These are phyloP conservation scores for Phylloporus sp. DNA, from an alignment of 768 basidiomycete genomes.

Conservation along the genomic window DNA sequence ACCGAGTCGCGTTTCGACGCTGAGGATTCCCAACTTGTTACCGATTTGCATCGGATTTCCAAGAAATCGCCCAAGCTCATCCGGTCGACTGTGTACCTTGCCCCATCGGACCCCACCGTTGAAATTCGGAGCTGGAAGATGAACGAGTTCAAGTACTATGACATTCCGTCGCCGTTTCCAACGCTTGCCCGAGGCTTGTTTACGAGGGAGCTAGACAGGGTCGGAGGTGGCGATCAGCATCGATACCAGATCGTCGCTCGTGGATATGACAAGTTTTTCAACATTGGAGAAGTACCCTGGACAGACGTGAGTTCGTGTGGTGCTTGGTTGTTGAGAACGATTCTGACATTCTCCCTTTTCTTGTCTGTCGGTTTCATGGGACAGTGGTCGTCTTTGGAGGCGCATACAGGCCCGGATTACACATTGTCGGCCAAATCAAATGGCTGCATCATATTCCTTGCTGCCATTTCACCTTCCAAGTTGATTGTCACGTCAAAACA, in stretches of 20 bases:
- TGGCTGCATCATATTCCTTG: conserved; percentile 95
- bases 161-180: conserved; percentile 87
- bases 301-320: conserved; percentile 64
- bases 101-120: conserved; percentile 53
- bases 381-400: conserved; percentile 74
- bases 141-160: conserved; percentile 94
- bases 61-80: conserved; percentile 62
- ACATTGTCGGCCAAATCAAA: conserved; percentile 90
- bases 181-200: conserved; percentile 94
- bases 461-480: conserved; percentile 69
- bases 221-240: conserved; percentile 31
- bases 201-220: conserved; percentile 47
- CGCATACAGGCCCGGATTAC: conserved; percentile 73
- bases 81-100: conserved; percentile 50
- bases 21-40: conserved; percentile 60
- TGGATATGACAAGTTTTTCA: conserved; percentile 99
- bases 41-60: conserved; percentile 49
- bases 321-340: not conserved
- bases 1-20: conserved; percentile 18
- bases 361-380: not conserved
- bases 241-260: conserved; percentile 70
- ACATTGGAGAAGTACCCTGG: conserved; percentile 95
- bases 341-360: not conserved
- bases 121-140: conserved; percentile 89
- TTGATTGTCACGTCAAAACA: conserved; percentile 92